Base-by-base conservation (phyloP, 2,329 filamentous ascomycete genomes). In the Botrytis fragariae region DNA sequence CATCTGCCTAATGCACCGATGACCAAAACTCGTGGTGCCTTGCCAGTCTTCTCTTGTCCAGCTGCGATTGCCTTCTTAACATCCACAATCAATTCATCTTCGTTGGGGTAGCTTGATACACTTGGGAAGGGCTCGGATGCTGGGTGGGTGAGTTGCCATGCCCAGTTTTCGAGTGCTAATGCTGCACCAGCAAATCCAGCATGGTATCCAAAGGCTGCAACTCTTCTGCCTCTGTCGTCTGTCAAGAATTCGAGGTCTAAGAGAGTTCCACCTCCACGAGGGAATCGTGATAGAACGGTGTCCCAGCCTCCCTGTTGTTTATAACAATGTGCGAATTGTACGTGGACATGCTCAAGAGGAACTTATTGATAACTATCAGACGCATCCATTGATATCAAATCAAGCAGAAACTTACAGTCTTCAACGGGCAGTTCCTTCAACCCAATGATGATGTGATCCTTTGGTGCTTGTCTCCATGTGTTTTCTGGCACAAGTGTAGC, bases 171-270 rank as follows among this genome's bases (percentile, higher is more conserved):
- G 57, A 97, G 83, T 39, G 92, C 93, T 69, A 95, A 85, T 14
- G 92, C 92, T 59, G 91, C 88, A 48, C 86, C 85, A 71, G 92
- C 90, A 80, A 93, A 96, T 32, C 93, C 93, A 44, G 93, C 93
- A 75, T 91, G 89, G 82, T 90, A 93, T 74, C 86, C 84, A 73
- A 85, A 84, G 10, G 85, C 84, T 79, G 91, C 91, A 1, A 95
- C 90, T 75, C 93, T 85, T 64, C 92, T 86, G 54, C 92, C 92
- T 44, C 84, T 86, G 76, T 91, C 88, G 77, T 97, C 92, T 57
- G 89, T 88, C 54, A 98, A 86, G 82, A 97, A 98, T 81, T 97
- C 95, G 54, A 98, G 87, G 79, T 98, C 95, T 74, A 94, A 89
- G 22, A 98, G 88, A 0, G 89, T 91, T 77, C 93, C 93, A 72